Percentiles rank a stretch among this genome's conserved stretches.
These are phyloP conservation scores for Pelargonium exstipulatum DNA, from an alignment of 441 rosid species.

Conservation along the genomic window DNA sequence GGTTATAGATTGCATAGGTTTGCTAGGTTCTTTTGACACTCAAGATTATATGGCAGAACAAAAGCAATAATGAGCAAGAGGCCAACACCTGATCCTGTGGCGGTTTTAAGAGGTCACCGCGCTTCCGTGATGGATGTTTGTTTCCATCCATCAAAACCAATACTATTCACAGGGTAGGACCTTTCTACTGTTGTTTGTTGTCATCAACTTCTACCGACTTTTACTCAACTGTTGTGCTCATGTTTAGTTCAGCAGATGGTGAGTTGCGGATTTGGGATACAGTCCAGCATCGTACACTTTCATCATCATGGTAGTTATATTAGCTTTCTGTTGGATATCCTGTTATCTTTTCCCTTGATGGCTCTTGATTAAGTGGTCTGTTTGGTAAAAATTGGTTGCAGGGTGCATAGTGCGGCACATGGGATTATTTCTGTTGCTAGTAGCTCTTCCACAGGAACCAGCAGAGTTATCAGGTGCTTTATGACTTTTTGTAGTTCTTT, in stretches of 20 bases:
- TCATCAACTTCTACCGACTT: background rate
- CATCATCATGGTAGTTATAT: constrained; percentile 55
- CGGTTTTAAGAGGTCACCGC: constrained; percentile 86
- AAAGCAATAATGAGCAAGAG: constrained; percentile 44
- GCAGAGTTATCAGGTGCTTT: constrained; percentile 64
- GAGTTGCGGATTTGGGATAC: constrained; percentile 87
- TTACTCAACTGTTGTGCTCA: background rate
- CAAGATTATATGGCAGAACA: background rate
- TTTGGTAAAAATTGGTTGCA: constrained; percentile 24
- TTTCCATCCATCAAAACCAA: constrained; percentile 61
- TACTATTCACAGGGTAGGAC: constrained; percentile 65
- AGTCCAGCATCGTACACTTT: constrained; percentile 54
- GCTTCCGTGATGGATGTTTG: constrained; percentile 74
- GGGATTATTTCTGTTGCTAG: constrained; percentile 64
- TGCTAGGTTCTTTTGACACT: background rate
- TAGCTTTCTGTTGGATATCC: background rate
- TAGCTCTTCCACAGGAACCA: constrained; percentile 46
- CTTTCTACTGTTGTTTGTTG: background rate
- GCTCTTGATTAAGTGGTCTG: background rate
- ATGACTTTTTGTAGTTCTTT: background rate
- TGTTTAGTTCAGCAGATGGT: constrained; percentile 69
- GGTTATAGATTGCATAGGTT: no score
- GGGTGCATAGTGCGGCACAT: constrained; percentile 82
- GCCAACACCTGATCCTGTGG: constrained; percentile 78
- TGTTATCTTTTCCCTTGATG: constrained; percentile 8